phyloP scores from a whole-genome alignment of 495 filamentous ascomycete species.

The Neurospora sp. region DNA sequence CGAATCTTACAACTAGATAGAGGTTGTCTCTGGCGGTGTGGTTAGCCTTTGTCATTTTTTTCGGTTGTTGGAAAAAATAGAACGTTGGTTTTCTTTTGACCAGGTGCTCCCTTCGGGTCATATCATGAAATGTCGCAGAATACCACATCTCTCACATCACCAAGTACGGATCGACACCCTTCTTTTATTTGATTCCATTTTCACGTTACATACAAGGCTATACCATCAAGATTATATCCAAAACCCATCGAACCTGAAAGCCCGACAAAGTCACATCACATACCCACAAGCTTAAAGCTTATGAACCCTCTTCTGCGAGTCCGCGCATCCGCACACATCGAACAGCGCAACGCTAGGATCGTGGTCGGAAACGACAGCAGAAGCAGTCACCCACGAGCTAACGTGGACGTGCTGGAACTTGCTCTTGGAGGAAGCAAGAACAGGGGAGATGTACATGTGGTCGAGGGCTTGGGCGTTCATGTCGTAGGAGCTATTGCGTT shows the following conservation, averaged over 20 bases:
- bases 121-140: not conserved
- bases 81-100: not conserved
- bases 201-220: not conserved
- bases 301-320: not conserved
- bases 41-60: not conserved
- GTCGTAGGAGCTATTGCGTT: constrained; percentile 21
- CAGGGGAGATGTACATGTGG: constrained; percentile 47
- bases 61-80: not conserved
- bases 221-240: not conserved
- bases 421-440: constrained; percentile 13
- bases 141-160: not conserved
- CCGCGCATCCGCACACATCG: constrained; percentile 34
- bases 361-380: constrained; percentile 44
- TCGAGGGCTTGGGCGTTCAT: constrained; percentile 44
- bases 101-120: not conserved
- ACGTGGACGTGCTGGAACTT: constrained; percentile 52
- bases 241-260: not conserved
- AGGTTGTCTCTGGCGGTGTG: not conserved
- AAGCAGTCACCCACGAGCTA: constrained; percentile 44
- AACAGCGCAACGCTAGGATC: constrained; percentile 49
- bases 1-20: not conserved
- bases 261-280: not conserved
- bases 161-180: not conserved
- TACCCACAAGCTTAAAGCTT: not conserved
- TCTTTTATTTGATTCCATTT: not conserved